Conservation (phyloP, 768 basidiomycete genomes). For the Suillus hirtellus region DNA sequence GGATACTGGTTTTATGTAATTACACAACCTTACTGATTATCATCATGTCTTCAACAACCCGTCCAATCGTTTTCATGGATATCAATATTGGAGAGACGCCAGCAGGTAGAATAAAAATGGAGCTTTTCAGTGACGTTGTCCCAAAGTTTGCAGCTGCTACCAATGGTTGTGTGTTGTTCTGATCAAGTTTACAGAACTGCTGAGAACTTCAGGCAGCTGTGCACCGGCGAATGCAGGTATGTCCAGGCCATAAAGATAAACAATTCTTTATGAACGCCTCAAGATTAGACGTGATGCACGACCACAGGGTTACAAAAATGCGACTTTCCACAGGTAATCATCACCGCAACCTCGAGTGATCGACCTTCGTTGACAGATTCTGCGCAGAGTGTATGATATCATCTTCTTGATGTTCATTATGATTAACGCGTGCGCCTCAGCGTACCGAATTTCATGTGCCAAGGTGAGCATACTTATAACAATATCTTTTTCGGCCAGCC, state of each 20-base stretch:
- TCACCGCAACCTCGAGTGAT: slow-evolving; percentile 2
- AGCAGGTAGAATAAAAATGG: slow-evolving; percentile 95
- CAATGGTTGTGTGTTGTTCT: background rate
- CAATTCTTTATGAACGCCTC: slow-evolving; percentile 18
- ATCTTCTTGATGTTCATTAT: slow-evolving; percentile 11
- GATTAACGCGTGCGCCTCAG: slow-evolving; percentile 36
- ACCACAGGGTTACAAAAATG: slow-evolving; percentile 89
- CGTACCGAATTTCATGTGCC: slow-evolving; percentile 95
- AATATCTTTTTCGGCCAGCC: background rate
- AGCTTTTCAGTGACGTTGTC: slow-evolving; percentile 92
- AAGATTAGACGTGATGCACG: slow-evolving; percentile 53
- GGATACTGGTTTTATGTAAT: background rate
- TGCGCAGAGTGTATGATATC: slow-evolving; percentile 64
- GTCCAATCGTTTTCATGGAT: slow-evolving; percentile 97
- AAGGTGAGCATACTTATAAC: slow-evolving; percentile 51
- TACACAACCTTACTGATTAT: background rate
- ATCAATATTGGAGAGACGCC: slow-evolving; percentile 95
- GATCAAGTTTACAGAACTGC: slow-evolving; percentile 65
- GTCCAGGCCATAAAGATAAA: slow-evolving; percentile 16
- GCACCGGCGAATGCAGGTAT: slow-evolving; percentile 95
- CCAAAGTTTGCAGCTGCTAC: slow-evolving; percentile 68
- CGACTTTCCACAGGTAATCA: slow-evolving; percentile 87
- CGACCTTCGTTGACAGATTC: slow-evolving; percentile 14
- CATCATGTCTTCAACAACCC: slow-evolving; percentile 47
- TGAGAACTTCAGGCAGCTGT: slow-evolving; percentile 96